Base-by-base conservation (phyloP, 768 basidiomycete species). In the Termitomyces sp. region DNA sequence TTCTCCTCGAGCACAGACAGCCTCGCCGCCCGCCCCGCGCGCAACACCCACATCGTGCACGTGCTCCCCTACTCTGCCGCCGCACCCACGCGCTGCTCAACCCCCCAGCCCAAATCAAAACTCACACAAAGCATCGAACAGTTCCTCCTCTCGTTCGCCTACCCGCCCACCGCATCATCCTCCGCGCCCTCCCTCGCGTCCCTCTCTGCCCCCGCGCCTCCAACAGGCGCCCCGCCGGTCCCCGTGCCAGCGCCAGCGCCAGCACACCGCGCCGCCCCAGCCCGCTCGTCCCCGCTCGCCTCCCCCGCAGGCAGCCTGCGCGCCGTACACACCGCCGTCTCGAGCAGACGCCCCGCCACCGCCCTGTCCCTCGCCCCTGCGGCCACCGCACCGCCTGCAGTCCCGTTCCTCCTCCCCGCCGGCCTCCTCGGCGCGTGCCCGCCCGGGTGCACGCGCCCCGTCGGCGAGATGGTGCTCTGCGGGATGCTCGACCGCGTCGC, bases 121-220 rank as follows among this genome's bases (percentile, higher is more conserved):
- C 68, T 76, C 52, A 72, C 67, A 3, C 71, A 75, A 47, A 68
- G 69, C 52, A 71, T 76, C 43, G 74, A 76, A 50, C 71, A 72
- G 45, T 76, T 76, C 57, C 56, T 76, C 4, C 63, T 75, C 3
- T 64, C 68, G 0, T 75, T 73, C 60, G 66, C 71, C 0, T 73
- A 72, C 48, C 71, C 72, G 1, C 62, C 65, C 5, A 47, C 63
- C 1, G 44, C 61, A 5, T 55, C 55, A 1, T 43, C 49, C 9
- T 55, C 54, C 26, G 57, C 49, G 14, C 32, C 57, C 5, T 59
- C 55, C 2, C 57, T 53, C 28, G 43, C 50, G 2, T 22, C 20
- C 1, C 9, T 50, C 2, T 28, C 30, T 7, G 10, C 33, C 0
- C 57, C 55, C 5, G 36, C 36, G 1, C 22, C 56, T 1, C 16